Base-by-base conservation (phyloP, 1,139 yeast genomes). In the Taphrina deformans region DNA sequence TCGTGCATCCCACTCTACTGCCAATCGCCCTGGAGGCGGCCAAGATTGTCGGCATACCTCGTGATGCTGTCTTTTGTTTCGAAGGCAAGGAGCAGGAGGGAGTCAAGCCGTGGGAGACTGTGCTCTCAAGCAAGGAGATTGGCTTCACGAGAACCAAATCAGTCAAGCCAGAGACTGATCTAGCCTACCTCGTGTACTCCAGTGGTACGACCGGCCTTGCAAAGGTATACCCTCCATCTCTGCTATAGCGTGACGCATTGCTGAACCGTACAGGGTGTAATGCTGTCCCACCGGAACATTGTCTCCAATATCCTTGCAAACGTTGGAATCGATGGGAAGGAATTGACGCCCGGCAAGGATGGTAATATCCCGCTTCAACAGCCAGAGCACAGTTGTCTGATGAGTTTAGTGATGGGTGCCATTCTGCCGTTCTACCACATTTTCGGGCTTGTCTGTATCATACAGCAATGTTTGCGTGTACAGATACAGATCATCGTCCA, bases 121-220 rank as follows among this genome's bases (percentile, higher is more conserved):
- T 44, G 18, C 48, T 14, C 33, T 40, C 12, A 70, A 70, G 10
- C 56, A 67, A 14, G 69, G 70, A 38, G 69, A 66, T 18, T 45
- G 62, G 53, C 68, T 73, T 7, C 65, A 67, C 7, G 53, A 53
- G 10, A 68, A 44, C 48, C 27, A 72, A 16, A 69, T 41, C 27
- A 3, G 55, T 33, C 48, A 38, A 62, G 23, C 40, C 70, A 2
- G 56, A 58, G 21, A 62, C 66, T 7, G 72, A 73, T 55, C 71
- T 71, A 10, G 79, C 79, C 12, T 76, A 75, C 67, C 74, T 75
- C 66, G 77, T 79, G 69, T 88, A 87, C 74, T 87, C 95, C 2
- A 85, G 90, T 1, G 93, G 93, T 33, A 86, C 93, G 14, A 85
- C 90, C 1, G 92, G 92, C 6, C 48, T 59, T 16, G 56, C 61